A percentile compares a stretch with the other conserved stretches of the same genome.
Evolutionary conservation across 257 asterid genomes (phyloP).

Genomic region (Salvia miltiorrhiza): DNA sequence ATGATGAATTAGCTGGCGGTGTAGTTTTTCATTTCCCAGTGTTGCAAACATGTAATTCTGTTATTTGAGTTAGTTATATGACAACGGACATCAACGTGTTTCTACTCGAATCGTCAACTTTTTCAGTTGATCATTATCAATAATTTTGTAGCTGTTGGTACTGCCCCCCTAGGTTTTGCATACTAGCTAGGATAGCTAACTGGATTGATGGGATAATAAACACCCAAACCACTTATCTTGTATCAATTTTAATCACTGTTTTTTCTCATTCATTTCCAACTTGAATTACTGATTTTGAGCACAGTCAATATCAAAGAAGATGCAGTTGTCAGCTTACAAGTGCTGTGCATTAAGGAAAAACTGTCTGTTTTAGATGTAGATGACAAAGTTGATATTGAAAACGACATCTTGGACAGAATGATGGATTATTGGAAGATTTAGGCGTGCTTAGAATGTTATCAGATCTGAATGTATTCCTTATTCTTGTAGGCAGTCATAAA

Average conservation of each 20-base stretch:
- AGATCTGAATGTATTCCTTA: background rate
- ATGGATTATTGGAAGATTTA: background rate
- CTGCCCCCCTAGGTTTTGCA: background rate
- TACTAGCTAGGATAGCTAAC: background rate
- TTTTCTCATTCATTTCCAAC: background rate
- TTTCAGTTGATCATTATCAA: background rate
- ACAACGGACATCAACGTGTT: background rate
- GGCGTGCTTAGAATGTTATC: background rate
- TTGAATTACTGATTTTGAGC: background rate
- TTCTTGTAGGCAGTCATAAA: background rate
- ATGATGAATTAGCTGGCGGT: background rate
- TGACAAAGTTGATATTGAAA: background rate
- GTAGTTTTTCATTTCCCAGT: background rate
- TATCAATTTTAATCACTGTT: background rate
- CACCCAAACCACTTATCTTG: background rate
- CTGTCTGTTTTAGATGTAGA: background rate
- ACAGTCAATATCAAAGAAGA: background rate
- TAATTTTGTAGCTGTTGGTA: background rate
- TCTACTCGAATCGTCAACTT: background rate
- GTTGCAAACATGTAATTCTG: background rate
- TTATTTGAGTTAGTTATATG: background rate
- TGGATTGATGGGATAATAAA: slow-evolving; percentile 1
- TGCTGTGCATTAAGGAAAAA: background rate
- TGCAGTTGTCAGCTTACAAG: background rate
- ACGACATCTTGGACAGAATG: background rate